Percentiles rank a stretch among this genome's conserved stretches.
phyloP scores from a whole-genome alignment of 345 rosid genomes.

The Erysimum cheiranthoides region DNA sequence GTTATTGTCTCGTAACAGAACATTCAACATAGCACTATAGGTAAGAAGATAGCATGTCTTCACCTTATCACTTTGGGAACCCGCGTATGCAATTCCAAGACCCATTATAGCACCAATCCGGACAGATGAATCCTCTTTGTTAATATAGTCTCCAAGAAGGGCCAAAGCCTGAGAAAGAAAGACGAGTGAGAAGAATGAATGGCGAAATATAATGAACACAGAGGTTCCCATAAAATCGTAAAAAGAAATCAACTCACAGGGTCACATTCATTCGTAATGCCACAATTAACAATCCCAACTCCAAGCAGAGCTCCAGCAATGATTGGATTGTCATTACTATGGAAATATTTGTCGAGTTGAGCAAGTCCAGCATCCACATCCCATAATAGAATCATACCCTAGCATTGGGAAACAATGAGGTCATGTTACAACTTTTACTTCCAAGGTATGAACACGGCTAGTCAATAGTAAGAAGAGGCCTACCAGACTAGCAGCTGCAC shows the following conservation, averaged over 20 bases:
- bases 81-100: conserved; percentile 91
- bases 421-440: conserved; percentile 20
- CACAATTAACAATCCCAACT: conserved; percentile 89
- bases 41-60: conserved; percentile 26
- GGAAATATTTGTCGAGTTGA: conserved; percentile 89
- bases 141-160: conserved; percentile 68
- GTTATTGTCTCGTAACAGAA: conserved; percentile 20
- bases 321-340: conserved; percentile 77
- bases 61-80: conserved; percentile 80
- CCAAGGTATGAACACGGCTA: conserved; percentile 17
- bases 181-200: conserved; percentile 38
- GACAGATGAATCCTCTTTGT: conserved; percentile 77
- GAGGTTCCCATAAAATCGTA: conserved; percentile 4
- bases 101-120: conserved; percentile 98
- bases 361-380: conserved; percentile 93
- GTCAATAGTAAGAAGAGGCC: conserved; percentile 20
- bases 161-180: conserved; percentile 74
- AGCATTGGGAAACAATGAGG: conserved; percentile 33
- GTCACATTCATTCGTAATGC: conserved; percentile 83
- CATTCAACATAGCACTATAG: conserved; percentile 10
- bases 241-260: conserved; percentile 65
- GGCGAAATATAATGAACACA: conserved; percentile 13
- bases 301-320: conserved; percentile 92
- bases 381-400: conserved; percentile 97
- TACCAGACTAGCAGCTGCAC: conserved; percentile 98